Conservation (phyloP, 345 rosid species). For the Sonneratia alba region DNA sequence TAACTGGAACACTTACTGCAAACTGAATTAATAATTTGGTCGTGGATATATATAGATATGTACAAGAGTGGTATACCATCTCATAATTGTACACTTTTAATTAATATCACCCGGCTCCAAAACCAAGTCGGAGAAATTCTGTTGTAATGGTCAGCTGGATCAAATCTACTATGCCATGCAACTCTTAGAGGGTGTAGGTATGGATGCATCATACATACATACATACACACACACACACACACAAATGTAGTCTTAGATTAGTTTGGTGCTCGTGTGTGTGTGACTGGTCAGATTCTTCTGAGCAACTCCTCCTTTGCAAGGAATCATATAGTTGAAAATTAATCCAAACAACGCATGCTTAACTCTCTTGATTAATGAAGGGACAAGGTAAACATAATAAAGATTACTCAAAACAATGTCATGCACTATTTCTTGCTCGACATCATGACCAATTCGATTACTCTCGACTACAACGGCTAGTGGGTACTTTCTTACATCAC, state of each 20-base stretch:
- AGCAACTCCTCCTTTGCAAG: not conserved
- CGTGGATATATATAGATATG: too few relatives aligned
- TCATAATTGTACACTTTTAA: not conserved
- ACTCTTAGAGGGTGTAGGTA: not conserved
- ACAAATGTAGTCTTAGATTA: not conserved
- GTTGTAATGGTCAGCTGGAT: not conserved
- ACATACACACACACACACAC: not conserved
- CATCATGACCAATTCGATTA: not conserved
- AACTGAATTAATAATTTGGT: too few relatives aligned
- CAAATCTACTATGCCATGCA: slow-evolving; percentile 1
- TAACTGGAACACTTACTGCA: too few relatives aligned
- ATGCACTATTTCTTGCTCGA: too few relatives aligned
- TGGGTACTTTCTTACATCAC: not conserved
- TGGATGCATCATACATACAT: not conserved
- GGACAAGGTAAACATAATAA: not conserved
- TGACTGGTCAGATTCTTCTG: slow-evolving; percentile 1
- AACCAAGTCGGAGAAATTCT: not conserved
- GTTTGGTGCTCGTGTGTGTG: not conserved
- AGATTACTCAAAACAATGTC: not conserved
- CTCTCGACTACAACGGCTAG: not conserved
- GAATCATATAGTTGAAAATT: not conserved
- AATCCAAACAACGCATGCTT: not conserved
- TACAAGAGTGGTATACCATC: not conserved
- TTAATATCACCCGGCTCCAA: not conserved
- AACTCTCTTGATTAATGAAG: not conserved